Conservation (phyloP, 2,329 filamentous ascomycete species). For the Colletotrichum eleusines region DNA sequence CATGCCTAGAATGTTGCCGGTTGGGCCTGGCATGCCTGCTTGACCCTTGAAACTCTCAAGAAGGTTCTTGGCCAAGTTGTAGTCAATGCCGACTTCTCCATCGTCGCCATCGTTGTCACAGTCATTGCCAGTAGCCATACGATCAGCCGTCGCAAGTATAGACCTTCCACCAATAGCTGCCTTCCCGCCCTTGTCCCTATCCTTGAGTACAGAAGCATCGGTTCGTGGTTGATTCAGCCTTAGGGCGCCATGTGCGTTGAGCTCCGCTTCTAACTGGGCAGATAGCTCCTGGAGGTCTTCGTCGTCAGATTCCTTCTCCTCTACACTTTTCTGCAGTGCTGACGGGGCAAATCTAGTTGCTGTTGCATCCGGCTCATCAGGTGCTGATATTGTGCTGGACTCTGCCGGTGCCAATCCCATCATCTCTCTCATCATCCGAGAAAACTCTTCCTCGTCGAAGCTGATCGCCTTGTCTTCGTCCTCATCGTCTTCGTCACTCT, state of each 20-base stretch:
- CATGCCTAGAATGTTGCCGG: conserved; percentile 86
- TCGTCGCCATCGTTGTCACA: conserved; percentile 64
- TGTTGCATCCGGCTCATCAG: conserved; percentile 23
- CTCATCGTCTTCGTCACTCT: conserved; percentile 67
- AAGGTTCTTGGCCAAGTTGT: conserved; percentile 89
- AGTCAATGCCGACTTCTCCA: conserved; percentile 80
- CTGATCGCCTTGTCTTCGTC: conserved; percentile 81
- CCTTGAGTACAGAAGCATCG: conserved; percentile 48
- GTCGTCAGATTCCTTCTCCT: conserved; percentile 59
- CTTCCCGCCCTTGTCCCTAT: conserved; percentile 31
- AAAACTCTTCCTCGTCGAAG: conserved; percentile 88
- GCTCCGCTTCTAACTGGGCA: conserved; percentile 78
- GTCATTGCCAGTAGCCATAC: conserved; percentile 51
- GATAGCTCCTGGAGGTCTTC: conserved; percentile 75
- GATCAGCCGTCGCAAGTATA: conserved; percentile 21
- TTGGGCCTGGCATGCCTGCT: conserved; percentile 85
- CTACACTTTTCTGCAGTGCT: conserved; percentile 48
- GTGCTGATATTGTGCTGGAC: conserved; percentile 11
- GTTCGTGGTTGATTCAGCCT: conserved; percentile 59
- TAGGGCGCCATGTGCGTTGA: conserved; percentile 76
- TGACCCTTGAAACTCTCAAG: conserved; percentile 94
- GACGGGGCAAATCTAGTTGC: background rate
- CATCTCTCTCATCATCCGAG: conserved; percentile 91
- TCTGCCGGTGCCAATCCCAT: conserved; percentile 72
- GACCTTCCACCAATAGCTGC: background rate